phyloP scores from a whole-genome alignment of 192 early-diverging fungal genomes.

The Backusella luteola region DNA sequence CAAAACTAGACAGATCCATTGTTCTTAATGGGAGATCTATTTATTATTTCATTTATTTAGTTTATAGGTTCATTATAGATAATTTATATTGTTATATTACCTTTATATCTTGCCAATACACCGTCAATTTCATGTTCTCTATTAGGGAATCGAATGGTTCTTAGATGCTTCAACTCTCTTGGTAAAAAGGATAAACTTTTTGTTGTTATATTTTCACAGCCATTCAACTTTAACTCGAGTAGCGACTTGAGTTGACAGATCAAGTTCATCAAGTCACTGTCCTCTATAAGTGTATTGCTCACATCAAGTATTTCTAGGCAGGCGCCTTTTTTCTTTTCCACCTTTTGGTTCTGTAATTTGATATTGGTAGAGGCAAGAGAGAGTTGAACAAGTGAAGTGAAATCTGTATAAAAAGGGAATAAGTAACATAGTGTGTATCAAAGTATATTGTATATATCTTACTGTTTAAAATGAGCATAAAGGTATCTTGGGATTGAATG shows the following conservation, averaged over 20 bases:
- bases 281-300: slow-evolving; percentile 1
- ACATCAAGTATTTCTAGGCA: slow-evolving; percentile 3
- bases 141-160: slow-evolving; percentile 46
- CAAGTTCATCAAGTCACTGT: not conserved
- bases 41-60: not conserved
- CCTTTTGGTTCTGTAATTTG: slow-evolving; percentile 20
- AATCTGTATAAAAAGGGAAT: slow-evolving; percentile 8
- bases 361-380: slow-evolving; percentile 26
- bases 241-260: not conserved
- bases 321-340: not conserved
- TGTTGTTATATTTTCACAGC: slow-evolving; percentile 2
- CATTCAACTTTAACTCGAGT: not conserved
- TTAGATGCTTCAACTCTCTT: slow-evolving; percentile 27
- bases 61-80: not conserved
- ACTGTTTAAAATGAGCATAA: slow-evolving; percentile 38
- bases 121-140: slow-evolving; percentile 48
- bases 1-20: slow-evolving; percentile 46
- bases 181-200: not conserved
- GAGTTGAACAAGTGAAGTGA: slow-evolving; percentile 12
- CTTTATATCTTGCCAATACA: slow-evolving; percentile 33
- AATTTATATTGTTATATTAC: slow-evolving; percentile 23
- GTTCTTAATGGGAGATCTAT: slow-evolving; percentile 44
- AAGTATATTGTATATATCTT: not conserved
- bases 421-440: not conserved
- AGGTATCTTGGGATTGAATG: slow-evolving; percentile 17